A percentile compares a stretch with the other conserved stretches of the same genome.
phyloP scores from a whole-genome alignment of 306 rosid species.

The Cucurbita maxima region DNA sequence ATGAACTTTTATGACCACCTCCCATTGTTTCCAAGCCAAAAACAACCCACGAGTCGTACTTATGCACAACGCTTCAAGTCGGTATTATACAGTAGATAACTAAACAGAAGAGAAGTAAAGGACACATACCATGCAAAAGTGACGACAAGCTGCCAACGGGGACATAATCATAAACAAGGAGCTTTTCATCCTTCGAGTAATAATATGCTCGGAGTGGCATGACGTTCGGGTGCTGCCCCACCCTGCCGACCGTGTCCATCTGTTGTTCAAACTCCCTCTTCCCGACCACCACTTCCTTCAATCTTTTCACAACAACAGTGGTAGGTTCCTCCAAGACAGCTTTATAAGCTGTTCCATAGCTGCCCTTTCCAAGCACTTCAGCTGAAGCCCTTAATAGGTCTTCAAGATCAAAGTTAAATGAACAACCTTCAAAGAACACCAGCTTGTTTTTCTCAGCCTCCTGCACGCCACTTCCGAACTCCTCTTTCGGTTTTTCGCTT shows the following conservation, averaged over 20 bases:
- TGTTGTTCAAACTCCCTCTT: conserved; percentile 73
- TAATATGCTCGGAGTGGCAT: conserved; percentile 77
- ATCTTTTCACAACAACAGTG: conserved; percentile 75
- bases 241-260: conserved; percentile 65
- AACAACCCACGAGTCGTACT: neutral
- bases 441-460: conserved; percentile 77
- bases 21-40: neutral
- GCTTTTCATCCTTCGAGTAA: conserved; percentile 84
- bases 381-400: conserved; percentile 81
- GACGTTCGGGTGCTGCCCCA: conserved; percentile 54
- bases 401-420: conserved; percentile 75
- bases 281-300: conserved; percentile 77
- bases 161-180: conserved; percentile 55
- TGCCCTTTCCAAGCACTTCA: conserved; percentile 79
- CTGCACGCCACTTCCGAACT: conserved; percentile 84
- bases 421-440: conserved; percentile 79
- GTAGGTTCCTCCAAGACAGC: conserved; percentile 70
- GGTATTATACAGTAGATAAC: neutral
- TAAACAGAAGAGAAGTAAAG: neutral
- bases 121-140: conserved; percentile 51
- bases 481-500: conserved; percentile 74
- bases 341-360: conserved; percentile 79
- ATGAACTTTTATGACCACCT: neutral
- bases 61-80: too few species aligned
- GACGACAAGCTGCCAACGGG: conserved; percentile 50